phyloP scores from a whole-genome alignment of 306 rosid genomes.

The Casuarina cunninghamiana region DNA sequence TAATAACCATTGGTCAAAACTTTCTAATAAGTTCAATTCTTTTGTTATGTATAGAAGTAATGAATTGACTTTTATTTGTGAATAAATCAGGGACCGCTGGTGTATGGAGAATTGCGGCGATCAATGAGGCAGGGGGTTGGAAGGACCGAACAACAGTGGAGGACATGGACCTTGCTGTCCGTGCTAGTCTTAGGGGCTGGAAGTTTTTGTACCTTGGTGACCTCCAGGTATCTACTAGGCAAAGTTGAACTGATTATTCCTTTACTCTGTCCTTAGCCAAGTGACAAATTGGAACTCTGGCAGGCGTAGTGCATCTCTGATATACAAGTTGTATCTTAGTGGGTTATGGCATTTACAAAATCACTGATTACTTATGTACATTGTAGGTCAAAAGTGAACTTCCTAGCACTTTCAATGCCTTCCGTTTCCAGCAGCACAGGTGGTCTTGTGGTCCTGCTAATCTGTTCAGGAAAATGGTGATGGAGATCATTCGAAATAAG shows the following conservation, averaged over 20 bases:
- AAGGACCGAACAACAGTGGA: conserved; percentile 97
- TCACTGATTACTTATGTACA: not conserved
- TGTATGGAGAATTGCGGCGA: conserved; percentile 96
- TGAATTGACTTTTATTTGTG: not conserved
- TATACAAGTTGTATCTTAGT: not conserved
- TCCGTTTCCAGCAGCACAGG: conserved; percentile 95
- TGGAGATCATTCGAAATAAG: conserved; percentile 88
- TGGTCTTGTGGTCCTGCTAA: conserved; percentile 99
- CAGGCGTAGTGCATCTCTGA: not conserved
- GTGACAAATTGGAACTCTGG: not conserved
- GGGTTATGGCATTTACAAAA: not conserved
- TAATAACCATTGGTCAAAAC: not conserved
- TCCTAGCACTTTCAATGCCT: conserved; percentile 97
- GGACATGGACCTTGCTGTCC: conserved; percentile 98
- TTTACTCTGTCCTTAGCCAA: not conserved
- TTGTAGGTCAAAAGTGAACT: conserved; percentile 92
- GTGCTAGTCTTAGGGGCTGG: conserved; percentile 99
- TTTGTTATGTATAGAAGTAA: not conserved
- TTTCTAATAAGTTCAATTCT: not conserved
- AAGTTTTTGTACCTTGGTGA: conserved; percentile 95
- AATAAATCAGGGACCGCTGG: conserved; percentile 85
- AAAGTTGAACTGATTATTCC: not conserved
- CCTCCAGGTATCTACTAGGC: conserved; percentile 63
- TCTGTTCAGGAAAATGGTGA: conserved; percentile 94
- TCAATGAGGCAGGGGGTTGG: conserved; percentile 99